phyloP scores from a whole-genome alignment of 2,329 filamentous ascomycete genomes.

The Monosporascus sp. region DNA sequence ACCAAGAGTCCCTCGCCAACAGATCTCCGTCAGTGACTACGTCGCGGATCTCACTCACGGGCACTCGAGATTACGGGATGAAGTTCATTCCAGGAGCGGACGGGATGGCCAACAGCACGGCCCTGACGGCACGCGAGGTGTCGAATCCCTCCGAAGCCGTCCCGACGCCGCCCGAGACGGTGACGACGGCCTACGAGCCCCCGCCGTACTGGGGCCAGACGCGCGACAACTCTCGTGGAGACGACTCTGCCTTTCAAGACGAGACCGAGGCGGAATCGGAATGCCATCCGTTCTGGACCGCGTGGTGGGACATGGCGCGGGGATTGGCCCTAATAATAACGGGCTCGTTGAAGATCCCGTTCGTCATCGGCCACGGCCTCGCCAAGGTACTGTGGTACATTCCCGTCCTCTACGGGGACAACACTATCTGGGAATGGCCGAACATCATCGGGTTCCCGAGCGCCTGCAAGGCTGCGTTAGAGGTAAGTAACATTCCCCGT shows the following conservation, averaged over 20 bases:
- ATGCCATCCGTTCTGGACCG: slow-evolving; percentile 17
- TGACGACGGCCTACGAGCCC: not conserved
- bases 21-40: slow-evolving; percentile 13
- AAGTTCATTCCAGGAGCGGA: slow-evolving; percentile 12
- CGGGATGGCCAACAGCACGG: slow-evolving; percentile 2
- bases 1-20: slow-evolving; percentile 1
- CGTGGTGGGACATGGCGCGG: slow-evolving; percentile 10
- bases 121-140: not conserved
- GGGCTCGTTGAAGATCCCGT: slow-evolving; percentile 8
- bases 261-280: slow-evolving; percentile 8
- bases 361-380: slow-evolving; percentile 12
- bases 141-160: not conserved
- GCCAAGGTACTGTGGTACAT: slow-evolving; percentile 13
- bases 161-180: not conserved
- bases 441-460: slow-evolving; percentile 13
- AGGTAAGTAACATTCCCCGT: slow-evolving; percentile 1
- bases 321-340: slow-evolving; percentile 8
- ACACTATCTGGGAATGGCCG: slow-evolving; percentile 11
- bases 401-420: slow-evolving; percentile 12
- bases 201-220: slow-evolving; percentile 9
- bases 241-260: not conserved
- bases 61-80: slow-evolving; percentile 13
- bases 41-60: slow-evolving; percentile 11
- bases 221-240: not conserved
- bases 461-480: slow-evolving; percentile 6